These are phyloP conservation scores for Begonia fuchsioides DNA, from an alignment of 306 rosid species.

Conservation along the genomic window DNA sequence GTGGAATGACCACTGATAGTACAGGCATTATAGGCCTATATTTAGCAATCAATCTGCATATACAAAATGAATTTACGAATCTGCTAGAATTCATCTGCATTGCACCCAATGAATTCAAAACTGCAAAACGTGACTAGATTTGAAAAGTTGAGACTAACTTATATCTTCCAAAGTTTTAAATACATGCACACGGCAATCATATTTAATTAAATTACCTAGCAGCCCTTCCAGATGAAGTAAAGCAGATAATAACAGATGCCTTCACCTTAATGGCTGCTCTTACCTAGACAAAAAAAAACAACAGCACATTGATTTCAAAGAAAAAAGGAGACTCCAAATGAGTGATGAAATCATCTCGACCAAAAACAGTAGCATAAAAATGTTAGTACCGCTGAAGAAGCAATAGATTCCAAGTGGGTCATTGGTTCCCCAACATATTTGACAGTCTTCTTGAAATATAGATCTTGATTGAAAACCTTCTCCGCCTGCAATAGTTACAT, in stretches of 20 bases:
- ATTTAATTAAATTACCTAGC: conserved; percentile 43
- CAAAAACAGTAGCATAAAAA: neutral
- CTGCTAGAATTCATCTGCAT: no score
- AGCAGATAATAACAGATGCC: conserved; percentile 87
- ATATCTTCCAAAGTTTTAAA: no score
- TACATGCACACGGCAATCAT: no score
- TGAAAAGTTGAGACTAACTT: no score
- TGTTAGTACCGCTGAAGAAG: conserved; percentile 54
- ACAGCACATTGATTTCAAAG: no score
- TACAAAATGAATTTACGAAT: neutral
- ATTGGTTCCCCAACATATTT: conserved; percentile 93
- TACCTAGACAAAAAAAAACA: conserved; percentile 27
- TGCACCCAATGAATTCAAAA: no score
- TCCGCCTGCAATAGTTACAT: conserved; percentile 50
- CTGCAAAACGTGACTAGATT: no score
- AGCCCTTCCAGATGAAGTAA: conserved; percentile 97
- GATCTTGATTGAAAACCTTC: conserved; percentile 96
- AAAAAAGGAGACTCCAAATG: neutral
- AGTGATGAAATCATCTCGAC: neutral
- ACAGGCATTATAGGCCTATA: conserved; percentile 49
- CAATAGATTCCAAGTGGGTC: conserved; percentile 98
- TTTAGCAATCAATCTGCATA: conserved; percentile 35
- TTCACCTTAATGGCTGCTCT: conserved; percentile 99
- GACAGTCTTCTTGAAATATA: conserved; percentile 84
- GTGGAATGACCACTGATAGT: conserved; percentile 33